A percentile compares a stretch with the other conserved stretches of the same genome.
These are phyloP conservation scores for Glomus cerebriforme DNA, from an alignment of 192 early-diverging fungal genomes.

Conservation along the genomic window DNA sequence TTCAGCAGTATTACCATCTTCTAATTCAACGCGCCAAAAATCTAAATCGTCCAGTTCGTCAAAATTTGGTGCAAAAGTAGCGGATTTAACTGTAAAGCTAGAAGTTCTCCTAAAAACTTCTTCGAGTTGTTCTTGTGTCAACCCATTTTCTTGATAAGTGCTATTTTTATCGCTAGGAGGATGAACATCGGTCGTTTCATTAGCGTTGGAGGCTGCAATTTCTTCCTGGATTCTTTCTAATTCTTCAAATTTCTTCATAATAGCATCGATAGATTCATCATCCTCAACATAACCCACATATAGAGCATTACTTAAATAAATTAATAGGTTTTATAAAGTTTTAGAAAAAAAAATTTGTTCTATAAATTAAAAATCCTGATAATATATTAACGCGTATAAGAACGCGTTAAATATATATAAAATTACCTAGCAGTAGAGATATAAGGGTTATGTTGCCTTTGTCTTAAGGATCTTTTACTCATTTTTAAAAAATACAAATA, in stretches of 20 bases:
- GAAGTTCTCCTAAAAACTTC: constrained; percentile 91
- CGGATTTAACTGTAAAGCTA: constrained; percentile 76
- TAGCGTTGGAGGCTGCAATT: constrained; percentile 49
- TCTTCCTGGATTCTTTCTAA: constrained; percentile 88
- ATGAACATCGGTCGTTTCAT: neutral
- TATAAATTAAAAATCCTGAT: no score
- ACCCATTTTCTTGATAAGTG: constrained; percentile 39
- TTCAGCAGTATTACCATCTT: constrained; percentile 70
- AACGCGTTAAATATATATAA: neutral
- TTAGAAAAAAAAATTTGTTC: neutral
- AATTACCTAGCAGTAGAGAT: constrained; percentile 10
- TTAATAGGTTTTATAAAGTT: neutral
- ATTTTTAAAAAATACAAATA: neutral
- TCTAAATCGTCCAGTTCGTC: constrained; percentile 75
- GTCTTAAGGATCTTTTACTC: constrained; percentile 10
- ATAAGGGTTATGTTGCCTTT: neutral
- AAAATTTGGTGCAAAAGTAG: constrained; percentile 56
- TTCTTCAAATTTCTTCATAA: constrained; percentile 99
- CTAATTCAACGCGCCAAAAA: constrained; percentile 77
- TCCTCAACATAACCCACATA: constrained; percentile 98
- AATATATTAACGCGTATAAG: neutral
- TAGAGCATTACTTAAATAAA: constrained; percentile 54
- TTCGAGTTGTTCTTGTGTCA: constrained; percentile 80
- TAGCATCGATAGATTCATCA: constrained; percentile 92
- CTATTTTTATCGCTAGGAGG: no score